Evolutionary conservation across 306 rosid species (phyloP), one percentile per base, ranked within the genome.

Genomic region (Prunus padus): DNA sequence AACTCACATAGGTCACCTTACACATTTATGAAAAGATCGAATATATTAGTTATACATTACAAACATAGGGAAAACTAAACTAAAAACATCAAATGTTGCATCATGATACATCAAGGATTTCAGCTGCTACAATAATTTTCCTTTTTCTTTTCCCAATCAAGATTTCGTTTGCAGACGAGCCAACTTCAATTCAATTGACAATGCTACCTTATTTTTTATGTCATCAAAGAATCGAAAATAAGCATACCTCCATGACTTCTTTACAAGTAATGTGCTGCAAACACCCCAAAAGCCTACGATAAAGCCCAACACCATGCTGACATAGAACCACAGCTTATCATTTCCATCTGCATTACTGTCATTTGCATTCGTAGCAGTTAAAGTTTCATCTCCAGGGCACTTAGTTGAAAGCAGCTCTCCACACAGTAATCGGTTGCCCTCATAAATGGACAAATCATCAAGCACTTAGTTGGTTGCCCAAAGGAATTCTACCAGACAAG

Each of bases 401-500:
- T 4, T 25, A 3, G 23, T 72, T 18, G 18, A 20, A 40, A 56
- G 76, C 15, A 23, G 44, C 25, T 10, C 31, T 5, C 61, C 73
- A 10, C 73, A 69, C 3, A 28, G 11, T 18, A 30, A 47, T 11
- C 66, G 76, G 30, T 56, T 72, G 4, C 40, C 76, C 4, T 4
- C 23, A 4, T 72, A 72, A 71, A 47, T 70, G 23, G 76, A 62
- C 5, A 46, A 18, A 8, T 77, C 54, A 0, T 5, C 8, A 1
- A 77, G 66, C 23, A 64, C 60, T 1, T 60, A 69, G 73, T 16
- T 77, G 81, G 64, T 3, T 77, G 13, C 70, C 25, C 0, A 0
- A 0, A 30, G 81, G 76, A 60, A 78, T 62, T 63, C 67, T 45
- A 4, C 72, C 72, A 18, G 57, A 3, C 55, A 77, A 50, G 20